These are phyloP conservation scores for Antitrichia curtipendula DNA, from an alignment of 225 moss, liverwort and hornwort species.

Conservation along the genomic window DNA sequence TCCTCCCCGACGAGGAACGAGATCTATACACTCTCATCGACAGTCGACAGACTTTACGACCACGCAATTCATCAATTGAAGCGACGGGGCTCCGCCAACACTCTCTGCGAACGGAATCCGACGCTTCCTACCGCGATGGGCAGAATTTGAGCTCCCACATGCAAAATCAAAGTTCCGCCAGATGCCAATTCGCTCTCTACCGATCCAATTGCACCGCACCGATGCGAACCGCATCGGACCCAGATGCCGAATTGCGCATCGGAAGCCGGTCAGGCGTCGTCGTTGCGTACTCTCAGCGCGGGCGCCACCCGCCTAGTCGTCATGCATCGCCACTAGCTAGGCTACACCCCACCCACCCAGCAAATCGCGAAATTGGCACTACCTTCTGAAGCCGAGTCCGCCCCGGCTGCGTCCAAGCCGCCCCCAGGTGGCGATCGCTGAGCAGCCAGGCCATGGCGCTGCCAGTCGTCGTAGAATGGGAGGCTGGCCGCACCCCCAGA, in stretches of 20 bases:
- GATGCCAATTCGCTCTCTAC: conserved; percentile 7
- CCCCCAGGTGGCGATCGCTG: conserved; percentile 46
- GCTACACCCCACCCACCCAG: not conserved
- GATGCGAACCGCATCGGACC: conserved; percentile 12
- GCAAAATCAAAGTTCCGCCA: conserved; percentile 11
- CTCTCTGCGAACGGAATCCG: conserved; percentile 5
- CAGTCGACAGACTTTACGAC: not conserved
- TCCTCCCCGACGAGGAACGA: not conserved
- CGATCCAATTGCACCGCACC: conserved; percentile 22
- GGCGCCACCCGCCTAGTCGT: not conserved
- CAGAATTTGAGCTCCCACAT: conserved; percentile 15
- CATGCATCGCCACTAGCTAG: conserved; percentile 2
- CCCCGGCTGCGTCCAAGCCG: conserved; percentile 24
- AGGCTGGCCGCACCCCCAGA: conserved; percentile 46
- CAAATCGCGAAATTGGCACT: conserved; percentile 24
- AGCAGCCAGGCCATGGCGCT: conserved; percentile 14
- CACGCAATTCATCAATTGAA: conserved; percentile 10
- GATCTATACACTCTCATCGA: conserved; percentile 10
- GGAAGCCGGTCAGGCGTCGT: not conserved
- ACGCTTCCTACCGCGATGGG: conserved; percentile 1
- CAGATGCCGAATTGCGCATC: conserved; percentile 17
- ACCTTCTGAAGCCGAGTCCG: conserved; percentile 26
- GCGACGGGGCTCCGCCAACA: not conserved
- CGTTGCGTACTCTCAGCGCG: not conserved
- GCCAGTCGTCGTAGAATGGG: conserved; percentile 70